Evolutionary conservation across 129 eudicot genomes (phyloP), one percentile per base, ranked within the genome.

Genomic region (Centrapalus pauciflorus): DNA sequence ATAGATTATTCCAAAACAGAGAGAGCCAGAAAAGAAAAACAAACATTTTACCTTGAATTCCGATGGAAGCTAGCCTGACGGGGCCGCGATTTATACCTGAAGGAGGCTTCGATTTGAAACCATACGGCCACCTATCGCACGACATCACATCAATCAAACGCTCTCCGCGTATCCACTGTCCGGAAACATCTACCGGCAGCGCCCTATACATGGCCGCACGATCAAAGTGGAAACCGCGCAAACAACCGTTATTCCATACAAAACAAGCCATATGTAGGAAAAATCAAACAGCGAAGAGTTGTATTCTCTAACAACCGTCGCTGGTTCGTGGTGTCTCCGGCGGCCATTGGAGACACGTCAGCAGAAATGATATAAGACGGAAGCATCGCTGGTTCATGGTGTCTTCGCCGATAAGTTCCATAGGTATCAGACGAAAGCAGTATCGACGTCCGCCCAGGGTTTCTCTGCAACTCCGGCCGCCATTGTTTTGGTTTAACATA

Each of bases 221-320:
- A 17, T 43, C 43, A 26, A 81, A 49, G 32, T 55, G 85, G 40
- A 81, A 81, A 28, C 79, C 79, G 20, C 71, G 62, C 38, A 75
- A 73, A 37, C 84, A 75, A 3, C 71, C 69, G n/a, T n/a, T n/a
- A n/a, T n/a, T n/a, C n/a, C n/a, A n/a, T n/a, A n/a, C n/a, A n/a
- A n/a, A n/a, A n/a, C n/a, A n/a, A n/a, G n/a, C n/a, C n/a, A n/a
- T n/a, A n/a, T n/a, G n/a, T n/a, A n/a, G n/a, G n/a, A n/a, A 43
- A n/a, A n/a, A n/a, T 75, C 77, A 65, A 74, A 81, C 3, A 13
- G 25, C 7, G 40, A 56, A 56, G 23, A 23, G 19, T 56, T 4
- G 40, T 0, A 28, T 28, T 7, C 63, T 56, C 24, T 12, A 29
- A 27, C 37, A 55, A 71, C 68, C 55, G 13, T 40, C 1, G 3